phyloP scores from a whole-genome alignment of 2,329 filamentous ascomycete genomes.

The Orbilia ellipsospora region DNA sequence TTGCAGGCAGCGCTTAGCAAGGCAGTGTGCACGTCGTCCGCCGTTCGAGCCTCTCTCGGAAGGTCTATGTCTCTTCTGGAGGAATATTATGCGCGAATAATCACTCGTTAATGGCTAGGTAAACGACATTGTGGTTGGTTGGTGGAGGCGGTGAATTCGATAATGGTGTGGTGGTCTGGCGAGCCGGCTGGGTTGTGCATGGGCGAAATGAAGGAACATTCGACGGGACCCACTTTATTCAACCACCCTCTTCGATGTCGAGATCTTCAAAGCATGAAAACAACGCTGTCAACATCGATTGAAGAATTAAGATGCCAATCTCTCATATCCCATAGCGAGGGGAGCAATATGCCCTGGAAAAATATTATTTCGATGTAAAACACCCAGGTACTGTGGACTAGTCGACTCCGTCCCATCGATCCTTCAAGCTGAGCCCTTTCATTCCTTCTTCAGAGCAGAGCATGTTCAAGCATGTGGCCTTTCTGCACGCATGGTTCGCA shows the following conservation, averaged over 20 bases:
- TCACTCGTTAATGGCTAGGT: slow-evolving; percentile 51
- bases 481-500: slow-evolving; percentile 50
- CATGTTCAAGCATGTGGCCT: slow-evolving; percentile 16
- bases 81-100: slow-evolving; percentile 54
- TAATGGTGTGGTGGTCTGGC: slow-evolving; percentile 12
- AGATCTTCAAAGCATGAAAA: slow-evolving; percentile 44
- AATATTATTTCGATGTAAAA: background rate
- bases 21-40: slow-evolving; percentile 30
- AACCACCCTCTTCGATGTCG: slow-evolving; percentile 21
- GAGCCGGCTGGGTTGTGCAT: slow-evolving; percentile 27
- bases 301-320: too few relatives aligned
- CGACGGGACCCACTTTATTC: slow-evolving; percentile 50
- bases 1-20: slow-evolving; percentile 21
- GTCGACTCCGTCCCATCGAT: background rate
- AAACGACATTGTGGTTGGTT: slow-evolving; percentile 43
- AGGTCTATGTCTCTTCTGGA: slow-evolving; percentile 38
- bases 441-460: background rate
- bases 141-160: slow-evolving; percentile 11
- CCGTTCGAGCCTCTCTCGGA: slow-evolving; percentile 44
- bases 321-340: too few relatives aligned
- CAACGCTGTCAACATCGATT: background rate
- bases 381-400: slow-evolving; percentile 18
- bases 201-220: slow-evolving; percentile 14
- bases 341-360: too few relatives aligned
- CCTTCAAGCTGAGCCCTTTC: background rate